Evolutionary conservation across 148 eudicot species (phyloP), one percentile per base, ranked within the genome.

Genomic region (Chenopodium album): DNA sequence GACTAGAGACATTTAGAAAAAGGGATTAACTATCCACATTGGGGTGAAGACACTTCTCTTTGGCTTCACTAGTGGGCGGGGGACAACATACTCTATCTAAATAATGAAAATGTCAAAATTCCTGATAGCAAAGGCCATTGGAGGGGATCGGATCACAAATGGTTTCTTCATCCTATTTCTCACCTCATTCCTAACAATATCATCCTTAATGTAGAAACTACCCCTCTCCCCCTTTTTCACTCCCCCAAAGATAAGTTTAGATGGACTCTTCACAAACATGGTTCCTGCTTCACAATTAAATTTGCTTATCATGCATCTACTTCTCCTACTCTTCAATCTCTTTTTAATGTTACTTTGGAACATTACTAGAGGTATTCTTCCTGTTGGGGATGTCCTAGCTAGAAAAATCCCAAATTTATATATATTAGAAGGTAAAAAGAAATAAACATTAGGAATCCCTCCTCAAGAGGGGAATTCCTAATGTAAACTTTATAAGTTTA

Each of bases 41-140:
- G 65, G 67, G 78, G 78, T 1, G 1, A 8, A 2, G 17, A 9
- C 3, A 76, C 78, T 9, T 76, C 67, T 2, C 44, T 76, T 0
- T 75, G 77, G 64, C 54, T 3, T 14, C 14, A 52, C 7, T 0
- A 52, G 3, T 52, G 63, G 41, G n/a, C 44, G 2, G 54, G 75
- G 1, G 19, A 1, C 5, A 8, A 3, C 1, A 14, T 56, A 5
- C 2, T 56, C 6, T 5, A 4, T 29, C 1, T 4, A 1, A 1
- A 1, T 31, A 1, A 1, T 31, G 0, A 1, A 0, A 10, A 0
- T 0, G 1, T 9, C 0, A 0, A 1, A 1, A 29, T 56, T 26
- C 64, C 66, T 4, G 6, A 12, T 1, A 14, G 1, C 4, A 54
- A 26, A 2, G 9, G 4, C 0, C 37, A 54, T 16, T 17, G 44